Evolutionary conservation across 495 filamentous ascomycete genomes (phyloP), one percentile per base, ranked within the genome.

Genomic region (Talaromyces nanjingensis): DNA sequence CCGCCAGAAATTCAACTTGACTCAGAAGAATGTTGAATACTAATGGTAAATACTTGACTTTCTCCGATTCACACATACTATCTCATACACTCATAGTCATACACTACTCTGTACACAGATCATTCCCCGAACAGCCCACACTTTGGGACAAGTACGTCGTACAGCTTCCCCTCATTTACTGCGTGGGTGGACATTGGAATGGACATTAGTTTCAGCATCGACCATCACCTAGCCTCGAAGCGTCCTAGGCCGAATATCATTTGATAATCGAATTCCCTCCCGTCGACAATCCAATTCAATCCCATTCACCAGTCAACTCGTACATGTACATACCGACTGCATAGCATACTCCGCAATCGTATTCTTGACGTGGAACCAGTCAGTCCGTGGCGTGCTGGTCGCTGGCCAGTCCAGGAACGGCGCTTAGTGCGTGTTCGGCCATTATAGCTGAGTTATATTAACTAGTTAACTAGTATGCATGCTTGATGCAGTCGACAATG

Each of bases 1-100:
- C 59, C 59, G 27, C 22, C 60, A 62, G 45, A 62, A 62, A 62
- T 56, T 29, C 8, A 55, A 20, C n/a, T n/a, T n/a, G n/a, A n/a
- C n/a, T n/a, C n/a, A n/a, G n/a, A n/a, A n/a, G n/a, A n/a, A n/a
- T n/a, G n/a, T n/a, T n/a, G n/a, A n/a, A n/a, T n/a, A n/a, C n/a
- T 24, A 55, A 47, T 47, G 42, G 3, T 47, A 4, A 47, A 45
- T 45, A 45, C 33, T 25, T 25, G 25, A 25, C 27, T 27, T 27
- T 27, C 27, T 27, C 27, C 27, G 3, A 27, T 5, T 27, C 27
- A 27, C 27, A 27, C 27, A 27, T 27, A 2, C 27, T 27, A 27
- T 27, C 27, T 27, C 22, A n/a, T n/a, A n/a, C n/a, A n/a, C n/a
- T n/a, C n/a, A n/a, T n/a, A 24, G 27, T 27, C 27, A 11, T 37